Evolutionary conservation across 495 filamentous ascomycete species (phyloP).

Genomic region (Lasiosphaeria hispida): DNA sequence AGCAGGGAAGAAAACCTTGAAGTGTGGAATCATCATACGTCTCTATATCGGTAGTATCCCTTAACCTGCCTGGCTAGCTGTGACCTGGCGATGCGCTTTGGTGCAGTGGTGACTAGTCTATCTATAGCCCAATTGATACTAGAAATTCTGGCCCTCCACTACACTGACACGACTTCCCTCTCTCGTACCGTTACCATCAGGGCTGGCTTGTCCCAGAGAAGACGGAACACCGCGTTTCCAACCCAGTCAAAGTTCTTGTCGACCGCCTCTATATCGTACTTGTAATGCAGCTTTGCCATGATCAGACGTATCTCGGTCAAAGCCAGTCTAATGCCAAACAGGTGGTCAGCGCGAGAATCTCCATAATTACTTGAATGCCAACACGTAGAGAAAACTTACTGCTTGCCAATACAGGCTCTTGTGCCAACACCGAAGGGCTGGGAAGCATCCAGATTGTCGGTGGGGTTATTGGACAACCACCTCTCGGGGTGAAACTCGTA

Average conservation of each 20-base stretch:
- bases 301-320: conserved; percentile 8
- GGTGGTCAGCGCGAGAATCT: not conserved
- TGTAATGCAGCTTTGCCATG: conserved; percentile 12
- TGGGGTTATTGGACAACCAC: conserved; percentile 23
- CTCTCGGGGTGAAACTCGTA: conserved; percentile 35
- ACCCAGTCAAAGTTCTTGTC: conserved; percentile 11
- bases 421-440: conserved; percentile 12
- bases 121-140: no score
- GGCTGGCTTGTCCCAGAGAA: conserved; percentile 3
- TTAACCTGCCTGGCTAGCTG: no score
- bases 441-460: not conserved
- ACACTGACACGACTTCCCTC: not conserved
- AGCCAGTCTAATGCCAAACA: not conserved
- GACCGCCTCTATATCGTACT: conserved; percentile 6
- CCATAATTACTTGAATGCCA: not conserved
- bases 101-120: no score
- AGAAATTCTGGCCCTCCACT: no score
- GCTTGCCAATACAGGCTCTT: conserved; percentile 13
- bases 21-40: no score
- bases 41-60: no score
- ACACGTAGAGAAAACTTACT: not conserved
- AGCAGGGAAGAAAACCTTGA: no score
- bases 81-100: no score
- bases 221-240: not conserved
- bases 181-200: not conserved